Evolutionary conservation across 805 yeast species (phyloP), one percentile per base, ranked within the genome.

Genomic region (Tetrapisispora arboricola): DNA sequence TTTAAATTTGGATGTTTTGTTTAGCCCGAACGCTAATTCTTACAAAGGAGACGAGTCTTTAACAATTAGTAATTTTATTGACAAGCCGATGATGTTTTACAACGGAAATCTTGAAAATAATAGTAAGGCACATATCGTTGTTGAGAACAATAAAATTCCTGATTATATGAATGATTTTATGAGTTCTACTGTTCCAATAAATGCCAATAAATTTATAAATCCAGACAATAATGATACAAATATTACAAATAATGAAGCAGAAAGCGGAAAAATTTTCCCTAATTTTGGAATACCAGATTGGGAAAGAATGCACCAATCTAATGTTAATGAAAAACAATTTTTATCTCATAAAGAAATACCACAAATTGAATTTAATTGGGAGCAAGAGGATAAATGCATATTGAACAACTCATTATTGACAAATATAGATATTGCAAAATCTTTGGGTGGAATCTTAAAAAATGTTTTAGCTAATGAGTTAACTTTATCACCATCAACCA

Each of bases 1-100:
- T 3, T 41, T 49, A 7, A 46, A 39, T 26, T 36, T 48, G 8
- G 48, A 49, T 18, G 10, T n/a, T 4, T 20, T 41, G 19, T 24
- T 41, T 12, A 37, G 32, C 16, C 17, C 30, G 2, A 31, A 30
- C 18, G 24, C 13, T 17, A 20, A 15, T 28, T 6, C 25, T 8
- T 16, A n/a, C 4, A 12, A 24, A 9, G 11, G 41, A 20, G 24
- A 15, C 11, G 20, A 22, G 8, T n/a, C 18, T 6, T 6, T 19
- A 32, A 54, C 51, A 34, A 58, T 58, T 3, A 58, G 63, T 44
- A 54, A 53, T 11, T 38, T 58, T 15, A 58, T 58, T 34, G 63
- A 58, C 41, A 57, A 49, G 32, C 58, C 61, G 13, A 45, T 44
- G 20, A 44, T 55, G 19, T 53, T 54, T 30, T 42, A 49, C 31